Conservation (phyloP, 1,284 basidiomycete genomes). For the Irpex sp. region DNA sequence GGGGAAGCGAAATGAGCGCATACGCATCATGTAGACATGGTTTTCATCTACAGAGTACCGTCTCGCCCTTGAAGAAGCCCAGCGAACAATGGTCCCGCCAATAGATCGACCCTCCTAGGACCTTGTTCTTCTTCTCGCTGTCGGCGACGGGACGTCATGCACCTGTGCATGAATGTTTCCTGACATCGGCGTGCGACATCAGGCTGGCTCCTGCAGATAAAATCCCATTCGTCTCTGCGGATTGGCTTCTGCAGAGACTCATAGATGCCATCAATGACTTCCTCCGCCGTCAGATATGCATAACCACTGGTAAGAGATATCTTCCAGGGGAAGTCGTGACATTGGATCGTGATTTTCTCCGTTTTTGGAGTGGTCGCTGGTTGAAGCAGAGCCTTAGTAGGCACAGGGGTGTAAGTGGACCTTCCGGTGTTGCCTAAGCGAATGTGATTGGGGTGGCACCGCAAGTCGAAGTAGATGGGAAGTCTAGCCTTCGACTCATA, state of each 20-base stretch:
- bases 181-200: background rate
- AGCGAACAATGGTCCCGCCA: background rate
- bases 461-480: too few relatives aligned
- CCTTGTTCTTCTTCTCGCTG: background rate
- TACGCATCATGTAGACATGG: background rate
- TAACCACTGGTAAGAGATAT: too few relatives aligned
- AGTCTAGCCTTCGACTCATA: too few relatives aligned
- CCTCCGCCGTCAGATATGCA: background rate
- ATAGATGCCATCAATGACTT: background rate
- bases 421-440: too few relatives aligned
- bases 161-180: background rate
- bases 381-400: too few relatives aligned
- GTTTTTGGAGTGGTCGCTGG: too few relatives aligned
- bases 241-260: background rate
- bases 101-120: background rate
- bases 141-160: background rate
- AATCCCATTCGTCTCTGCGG: background rate
- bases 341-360: too few relatives aligned
- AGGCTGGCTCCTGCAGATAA: background rate
- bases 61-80: background rate
- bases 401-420: too few relatives aligned
- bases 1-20: background rate
- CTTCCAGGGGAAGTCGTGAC: too few relatives aligned
- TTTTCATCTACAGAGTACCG: background rate
- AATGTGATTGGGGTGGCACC: too few relatives aligned